Evolutionary conservation across 768 basidiomycete genomes (phyloP).

Genomic region (Trametes sanguinea): DNA sequence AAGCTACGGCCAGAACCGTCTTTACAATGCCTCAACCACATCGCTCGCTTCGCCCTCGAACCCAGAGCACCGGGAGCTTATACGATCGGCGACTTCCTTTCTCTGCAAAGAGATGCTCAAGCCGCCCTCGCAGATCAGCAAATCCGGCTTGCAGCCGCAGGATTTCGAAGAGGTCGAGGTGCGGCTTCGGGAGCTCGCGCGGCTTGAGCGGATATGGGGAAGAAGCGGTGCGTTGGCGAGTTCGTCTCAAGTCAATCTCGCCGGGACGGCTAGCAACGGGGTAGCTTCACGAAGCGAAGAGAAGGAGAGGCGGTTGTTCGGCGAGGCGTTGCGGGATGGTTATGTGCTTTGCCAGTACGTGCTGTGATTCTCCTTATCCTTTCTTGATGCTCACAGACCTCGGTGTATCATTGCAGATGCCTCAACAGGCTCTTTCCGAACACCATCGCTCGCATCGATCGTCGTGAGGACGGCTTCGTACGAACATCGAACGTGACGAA

Average conservation of each 20-base stretch:
- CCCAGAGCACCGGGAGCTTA: conserved; percentile 64
- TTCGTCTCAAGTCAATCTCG: conserved; percentile 39
- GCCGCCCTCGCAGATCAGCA: conserved; percentile 57
- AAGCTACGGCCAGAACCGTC: conserved; percentile 51
- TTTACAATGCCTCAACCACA: conserved; percentile 59
- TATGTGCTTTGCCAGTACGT: conserved; percentile 90
- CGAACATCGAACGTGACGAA: conserved; percentile 73
- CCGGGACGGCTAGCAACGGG: conserved; percentile 32
- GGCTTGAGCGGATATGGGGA: conserved; percentile 78
- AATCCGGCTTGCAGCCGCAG: conserved; percentile 47
- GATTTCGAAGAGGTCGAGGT: conserved; percentile 81
- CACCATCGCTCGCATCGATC: conserved; percentile 60
- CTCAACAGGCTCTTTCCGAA: conserved; percentile 75
- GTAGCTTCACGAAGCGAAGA: conserved; percentile 65
- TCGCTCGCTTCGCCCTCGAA: conserved; percentile 51
- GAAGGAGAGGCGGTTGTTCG: conserved; percentile 70
- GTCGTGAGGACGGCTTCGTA: conserved; percentile 65
- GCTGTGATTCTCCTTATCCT: conserved; percentile 3
- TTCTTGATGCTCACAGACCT: background rate
- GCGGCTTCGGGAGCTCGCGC: conserved; percentile 56
- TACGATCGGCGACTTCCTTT: conserved; percentile 63
- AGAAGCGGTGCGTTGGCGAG: conserved; percentile 55
- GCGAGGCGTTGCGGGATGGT: conserved; percentile 79
- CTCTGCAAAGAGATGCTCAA: conserved; percentile 67
- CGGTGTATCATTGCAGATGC: conserved; percentile 47